Conservation (phyloP, 2,329 filamentous ascomycete genomes). For the Fusarium lyarnte region DNA sequence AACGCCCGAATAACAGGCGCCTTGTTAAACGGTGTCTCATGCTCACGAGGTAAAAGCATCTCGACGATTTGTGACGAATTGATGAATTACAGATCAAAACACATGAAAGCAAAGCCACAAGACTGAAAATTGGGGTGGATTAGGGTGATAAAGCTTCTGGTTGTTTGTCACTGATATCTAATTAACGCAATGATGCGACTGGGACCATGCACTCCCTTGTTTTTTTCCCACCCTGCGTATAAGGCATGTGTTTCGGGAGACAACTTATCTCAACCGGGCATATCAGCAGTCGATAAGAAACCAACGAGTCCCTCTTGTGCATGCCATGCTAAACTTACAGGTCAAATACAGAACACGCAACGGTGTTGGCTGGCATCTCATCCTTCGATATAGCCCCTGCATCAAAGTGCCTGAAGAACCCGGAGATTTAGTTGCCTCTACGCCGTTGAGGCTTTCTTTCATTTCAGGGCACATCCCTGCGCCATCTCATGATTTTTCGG, state of each 20-base stretch:
- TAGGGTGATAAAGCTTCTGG: slow-evolving; percentile 4
- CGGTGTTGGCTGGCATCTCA: neutral
- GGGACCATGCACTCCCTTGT: neutral
- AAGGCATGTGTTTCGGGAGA: neutral
- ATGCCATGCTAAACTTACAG: neutral
- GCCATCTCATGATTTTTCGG: neutral
- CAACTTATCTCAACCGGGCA: neutral
- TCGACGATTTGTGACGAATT: neutral
- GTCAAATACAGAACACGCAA: neutral
- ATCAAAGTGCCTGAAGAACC: neutral
- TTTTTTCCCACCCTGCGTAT: neutral
- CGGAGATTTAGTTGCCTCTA: neutral
- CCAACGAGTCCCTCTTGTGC: neutral
- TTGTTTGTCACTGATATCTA: neutral
- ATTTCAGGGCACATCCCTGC: neutral
- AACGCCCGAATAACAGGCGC: slow-evolving; percentile 9
- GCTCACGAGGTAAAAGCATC: slow-evolving; percentile 12
- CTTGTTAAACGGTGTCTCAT: slow-evolving; percentile 20
- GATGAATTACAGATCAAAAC: neutral
- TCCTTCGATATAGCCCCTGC: neutral
- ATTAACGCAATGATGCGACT: neutral
- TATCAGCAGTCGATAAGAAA: neutral
- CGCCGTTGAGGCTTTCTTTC: neutral
- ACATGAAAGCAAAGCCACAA: neutral
- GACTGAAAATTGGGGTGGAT: neutral